Evolutionary conservation across 495 filamentous ascomycete genomes (phyloP), one percentile per base, ranked within the genome.

Genomic region (Penicillium bovifimosum): DNA sequence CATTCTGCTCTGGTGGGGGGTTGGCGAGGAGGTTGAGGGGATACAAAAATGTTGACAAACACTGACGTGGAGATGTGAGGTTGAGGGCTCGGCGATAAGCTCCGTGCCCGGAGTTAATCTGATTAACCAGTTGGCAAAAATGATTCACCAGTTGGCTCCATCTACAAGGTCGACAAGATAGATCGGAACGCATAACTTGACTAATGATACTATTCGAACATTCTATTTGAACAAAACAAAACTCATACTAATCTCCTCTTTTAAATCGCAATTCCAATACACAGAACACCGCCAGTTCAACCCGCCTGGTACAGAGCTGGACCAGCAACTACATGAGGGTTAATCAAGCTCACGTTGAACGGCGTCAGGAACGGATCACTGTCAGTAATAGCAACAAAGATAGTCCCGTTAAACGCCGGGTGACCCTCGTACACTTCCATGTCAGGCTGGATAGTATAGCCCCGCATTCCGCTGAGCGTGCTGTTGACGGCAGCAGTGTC

Each of bases 251-350:
- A 43, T 16, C 26, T 17, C 24, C 29, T 26, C 14, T 13, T 34
- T 10, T 28, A 16, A 3, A 4, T 51, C 38, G 10, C 7, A 24
- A 5, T 13, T 34, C 27, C 28, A n/a, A 26, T 33, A 20, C 10
- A 41, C 20, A 5, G 1, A 10, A 9, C 6, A 27, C n/a, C 40
- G 14, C 24, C 34, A 16, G 27, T 14, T 77, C 79, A 95, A 63
- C 90, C 90, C 53, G 87, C 85, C 64, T 90, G 86, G 66, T 91
- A 93, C 33, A 95, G 65, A 20, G 81, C 86, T 20, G 83, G 81
- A 10, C 86, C 68, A 29, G 89, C 90, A 52, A 82, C 79, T 11
- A 95, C 83, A 61, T 91, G 87, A 2, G 85, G 80, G 53, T 95
- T 92, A 20, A 93, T 71, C 74, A 78, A 70, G 9, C 70, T 77